phyloP scores from a whole-genome alignment of 257 asterid genomes.

The Craterostigma plantagineum region DNA sequence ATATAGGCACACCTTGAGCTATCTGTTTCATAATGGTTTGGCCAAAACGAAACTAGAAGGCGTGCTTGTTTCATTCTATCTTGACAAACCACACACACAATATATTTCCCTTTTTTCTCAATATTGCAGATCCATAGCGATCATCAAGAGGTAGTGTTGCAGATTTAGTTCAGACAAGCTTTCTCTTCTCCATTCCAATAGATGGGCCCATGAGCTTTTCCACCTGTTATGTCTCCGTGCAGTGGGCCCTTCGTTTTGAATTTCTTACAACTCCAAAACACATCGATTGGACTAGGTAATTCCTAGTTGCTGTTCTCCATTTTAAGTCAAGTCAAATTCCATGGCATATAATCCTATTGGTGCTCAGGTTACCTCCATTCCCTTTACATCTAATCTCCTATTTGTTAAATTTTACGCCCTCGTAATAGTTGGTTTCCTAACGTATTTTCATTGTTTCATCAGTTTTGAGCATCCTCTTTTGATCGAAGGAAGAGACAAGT shows the following conservation, averaged over 20 bases:
- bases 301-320: constrained; percentile 7
- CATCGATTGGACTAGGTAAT: constrained; percentile 61
- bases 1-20: too few relatives aligned
- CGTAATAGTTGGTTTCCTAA: background rate
- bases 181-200: constrained; percentile 83
- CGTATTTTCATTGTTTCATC: constrained; percentile 7
- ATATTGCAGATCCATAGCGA: constrained; percentile 66
- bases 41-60: too few relatives aligned
- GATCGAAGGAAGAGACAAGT: constrained; percentile 90
- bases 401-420: background rate
- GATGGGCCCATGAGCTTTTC: constrained; percentile 95
- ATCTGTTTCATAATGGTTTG: too few relatives aligned
- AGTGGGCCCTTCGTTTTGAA: constrained; percentile 95
- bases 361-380: background rate
- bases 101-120: constrained; percentile 2
- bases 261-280: constrained; percentile 81
- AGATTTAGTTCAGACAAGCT: constrained; percentile 87
- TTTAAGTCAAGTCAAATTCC: background rate
- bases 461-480: constrained; percentile 96
- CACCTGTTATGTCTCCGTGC: constrained; percentile 66
- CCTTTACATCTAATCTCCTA: background rate
- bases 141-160: constrained; percentile 95
- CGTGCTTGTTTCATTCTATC: too few relatives aligned
- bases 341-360: background rate
- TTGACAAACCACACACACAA: too few relatives aligned